Evolutionary conservation across 176 grass and related monocot genomes (phyloP), one percentile per base, ranked within the genome.

Genomic region (Zoysia pacifica): DNA sequence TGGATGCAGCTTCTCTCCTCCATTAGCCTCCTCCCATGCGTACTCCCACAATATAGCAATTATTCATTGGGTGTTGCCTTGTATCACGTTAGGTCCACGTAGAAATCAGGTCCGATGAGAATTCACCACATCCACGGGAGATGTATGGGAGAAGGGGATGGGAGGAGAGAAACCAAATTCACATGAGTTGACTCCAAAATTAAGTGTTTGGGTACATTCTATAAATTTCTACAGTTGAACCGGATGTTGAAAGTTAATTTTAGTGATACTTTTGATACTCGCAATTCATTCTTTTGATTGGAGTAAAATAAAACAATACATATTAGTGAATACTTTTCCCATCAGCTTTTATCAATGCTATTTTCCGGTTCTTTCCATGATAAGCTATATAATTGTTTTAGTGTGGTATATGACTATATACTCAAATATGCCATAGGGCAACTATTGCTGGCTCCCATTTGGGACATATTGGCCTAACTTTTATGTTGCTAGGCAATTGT

Each of bases 221-320:
- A 20, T 69, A 58, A 55, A 64, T 70, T 45, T 74, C 53, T 47
- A 71, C 13, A 77, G 8, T 13, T 60, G 58, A 72, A 72, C 48
- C 51, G 54, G 7, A 70, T 81, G 14, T 10, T 19, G 75, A 78
- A 77, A 74, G 10, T 67, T 16, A 65, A 14, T 62, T 47, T 48
- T 15, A 70, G 44, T 69, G 47, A 55, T 62, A 62, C 38, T 84
- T 44, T 15, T 79, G 50, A 65, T 48, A 3, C 35, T 46, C 39
- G 43, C 62, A 10, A 6, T 35, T 9, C 16, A 69, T 79, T 75
- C 13, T 59, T 35, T 68, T 88, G 46, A 44, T 74, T 60, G 10
- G 13, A 78, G 19, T 41, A 48, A 59, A n/a, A 11, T 28, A 19
- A 9, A 42, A 56, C 20, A 75, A 18, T 51, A 73, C 16, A n/a